Base-by-base conservation (phyloP, 306 rosid species). In the Trichosanthes cucumerina region DNA sequence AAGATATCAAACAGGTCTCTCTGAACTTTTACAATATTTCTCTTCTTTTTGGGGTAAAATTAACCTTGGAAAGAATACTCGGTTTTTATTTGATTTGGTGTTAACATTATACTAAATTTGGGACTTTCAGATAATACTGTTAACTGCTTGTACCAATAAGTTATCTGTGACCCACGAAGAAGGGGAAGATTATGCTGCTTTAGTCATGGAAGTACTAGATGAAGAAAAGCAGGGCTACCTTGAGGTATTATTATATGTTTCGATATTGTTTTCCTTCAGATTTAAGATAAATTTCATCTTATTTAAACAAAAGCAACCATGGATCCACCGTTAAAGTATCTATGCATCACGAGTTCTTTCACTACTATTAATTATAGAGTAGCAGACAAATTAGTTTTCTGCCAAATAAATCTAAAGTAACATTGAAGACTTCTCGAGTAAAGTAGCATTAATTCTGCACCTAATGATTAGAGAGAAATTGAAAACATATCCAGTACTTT, bases 101-200 rank as follows among this genome's bases (percentile, higher is more conserved):
- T 9, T 31, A 50, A 76, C 59, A 14, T 72, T 24, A 26, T 23
- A 21, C 10, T 47, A 19, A 76, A 36, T 54, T 73, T 73, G 77
- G 59, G 39, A 46, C 28, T 62, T 63, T 38, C 89, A 93, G 98
- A 85, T 83, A 43, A 83, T 93, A 62, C 38, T 88, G 43, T 79
- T 90, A 84, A 84, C 90, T 62, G 92, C 97, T 54, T 82, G 82
- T 4, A 86, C 90, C 78, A 93, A 93, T 84, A 90, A 91, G 88
- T 44, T 93, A 57, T 83, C 83, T 53, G 82, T 91, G 86, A 86
- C 88, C 60, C 93, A 79, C 44, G 97, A 91, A 83, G 98, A 93
- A 86, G 92, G 92, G 85, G 91, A 88, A 68, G 80, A 85, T 73
- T 90, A 79, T 85, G 92, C 98, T 56, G 82, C 90, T 54, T 82